Conservation (phyloP, 2,329 filamentous ascomycete genomes). For the Huntiella omanensis region DNA sequence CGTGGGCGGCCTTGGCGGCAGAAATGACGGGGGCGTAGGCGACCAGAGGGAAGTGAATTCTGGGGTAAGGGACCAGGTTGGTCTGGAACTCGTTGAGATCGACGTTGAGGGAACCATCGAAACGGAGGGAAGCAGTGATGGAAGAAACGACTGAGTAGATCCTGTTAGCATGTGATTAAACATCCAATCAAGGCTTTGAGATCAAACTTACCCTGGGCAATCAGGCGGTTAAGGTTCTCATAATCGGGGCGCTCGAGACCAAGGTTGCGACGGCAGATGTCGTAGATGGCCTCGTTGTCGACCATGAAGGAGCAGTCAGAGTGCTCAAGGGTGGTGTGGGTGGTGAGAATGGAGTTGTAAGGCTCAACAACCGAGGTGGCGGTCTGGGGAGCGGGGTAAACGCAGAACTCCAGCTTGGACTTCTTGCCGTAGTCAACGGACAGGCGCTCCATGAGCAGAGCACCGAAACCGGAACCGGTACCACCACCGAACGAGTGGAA, state of each 20-base stretch:
- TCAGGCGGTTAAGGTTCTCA: conserved; percentile 96
- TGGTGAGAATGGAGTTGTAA: conserved; percentile 98
- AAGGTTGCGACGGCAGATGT: conserved; percentile 96
- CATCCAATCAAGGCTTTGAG: background rate
- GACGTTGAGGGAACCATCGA: conserved; percentile 97
- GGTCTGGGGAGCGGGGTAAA: conserved; percentile 94
- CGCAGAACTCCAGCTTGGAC: conserved; percentile 99
- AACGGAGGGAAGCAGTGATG: conserved; percentile 94
- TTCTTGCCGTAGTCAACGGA: conserved; percentile 99
- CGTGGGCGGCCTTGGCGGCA: conserved; percentile 85
- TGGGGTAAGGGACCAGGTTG: conserved; percentile 95
- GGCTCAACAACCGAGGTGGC: conserved; percentile 96
- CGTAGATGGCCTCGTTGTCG: conserved; percentile 99
- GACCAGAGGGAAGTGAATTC: conserved; percentile 98
- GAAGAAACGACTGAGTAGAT: conserved; percentile 67
- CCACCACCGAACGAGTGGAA: conserved; percentile 99
- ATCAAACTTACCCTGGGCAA: conserved; percentile 58
- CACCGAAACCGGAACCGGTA: conserved; percentile 96
- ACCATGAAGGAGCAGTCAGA: conserved; percentile 99
- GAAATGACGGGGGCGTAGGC: conserved; percentile 91
- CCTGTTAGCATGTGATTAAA: conserved; percentile 15
- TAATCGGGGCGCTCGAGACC: conserved; percentile 95
- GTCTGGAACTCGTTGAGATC: conserved; percentile 99
- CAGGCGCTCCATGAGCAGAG: conserved; percentile 94
- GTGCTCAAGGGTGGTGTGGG: conserved; percentile 97